Evolutionary conservation across 352 stramenopile species (phyloP), one percentile per base, ranked within the genome.

Genomic region (Phytophthora meadii): DNA sequence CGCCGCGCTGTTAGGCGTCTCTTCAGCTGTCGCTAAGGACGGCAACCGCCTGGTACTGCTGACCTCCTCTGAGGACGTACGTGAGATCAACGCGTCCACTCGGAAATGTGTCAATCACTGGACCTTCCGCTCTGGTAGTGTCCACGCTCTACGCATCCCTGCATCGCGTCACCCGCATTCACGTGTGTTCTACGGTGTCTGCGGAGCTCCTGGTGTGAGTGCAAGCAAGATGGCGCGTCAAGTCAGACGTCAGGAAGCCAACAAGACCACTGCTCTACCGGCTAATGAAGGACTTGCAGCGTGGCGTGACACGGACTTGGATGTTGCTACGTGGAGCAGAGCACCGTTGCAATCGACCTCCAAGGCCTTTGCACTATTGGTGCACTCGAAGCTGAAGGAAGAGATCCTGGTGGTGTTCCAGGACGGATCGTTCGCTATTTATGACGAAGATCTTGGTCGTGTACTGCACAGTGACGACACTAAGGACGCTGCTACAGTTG

Each of bases 41-140:
- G 70, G 68, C 64, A 85, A 70, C 54, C 84, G 84, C 49, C 62
- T 85, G 37, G 69, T 93, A 42, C 69, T 93, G 9, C 62, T 92
- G 19, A 92, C 82, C 30, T 90, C 81, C 15, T 68, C 63, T 28
- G 78, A 81, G 53, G 81, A 92, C 53, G 77, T 93, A 56, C 77
- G 88, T 39, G 85, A 93, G 65, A 81, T 87, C 64, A 84, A 76
- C 64, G 68, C 71, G 44, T 64, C 81, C 28, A 75, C 84, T 47
- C 76, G 81, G 68, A 87, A 93, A 66, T 93, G 81, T 49, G 54
- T 89, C 41, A 87, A 90, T 72, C 81, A 93, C 75, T 93, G 84
- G 84, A 84, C 79, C 24, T 90, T 93, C 66, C 78, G 81, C 12
- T 52, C 77, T 28, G 81, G 77, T 24, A 85, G 80, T 50, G 61